These are phyloP conservation scores for Heliophila coronopifolia DNA, from an alignment of 441 rosid genomes.

Conservation along the genomic window DNA sequence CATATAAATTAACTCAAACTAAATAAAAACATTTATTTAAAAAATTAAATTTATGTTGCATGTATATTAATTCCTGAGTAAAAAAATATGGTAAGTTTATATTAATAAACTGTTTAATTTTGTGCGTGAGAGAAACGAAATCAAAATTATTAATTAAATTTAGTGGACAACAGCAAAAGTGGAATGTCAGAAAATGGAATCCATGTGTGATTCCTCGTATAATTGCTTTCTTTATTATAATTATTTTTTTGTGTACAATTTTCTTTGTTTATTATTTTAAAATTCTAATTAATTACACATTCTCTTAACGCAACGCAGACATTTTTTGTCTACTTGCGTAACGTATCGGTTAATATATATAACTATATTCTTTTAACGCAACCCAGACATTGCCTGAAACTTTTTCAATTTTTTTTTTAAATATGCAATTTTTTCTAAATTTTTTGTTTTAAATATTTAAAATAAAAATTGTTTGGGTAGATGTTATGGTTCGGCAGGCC, in stretches of 20 bases:
- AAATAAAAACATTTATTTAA: no score
- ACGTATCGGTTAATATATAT: not conserved
- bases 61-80: no score
- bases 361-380: not conserved
- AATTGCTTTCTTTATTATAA: slow-evolving; percentile 7
- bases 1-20: no score
- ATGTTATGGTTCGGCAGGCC: no score
- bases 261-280: slow-evolving; percentile 1
- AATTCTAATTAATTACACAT: slow-evolving; percentile 7
- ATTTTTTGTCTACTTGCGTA: slow-evolving; percentile 9
- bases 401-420: no score
- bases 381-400: no score
- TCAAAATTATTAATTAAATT: not conserved
- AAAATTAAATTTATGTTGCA: no score
- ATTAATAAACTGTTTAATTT: no score
- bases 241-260: not conserved
- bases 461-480: no score
- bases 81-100: no score
- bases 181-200: slow-evolving; percentile 25
- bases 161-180: slow-evolving; percentile 21
- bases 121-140: slow-evolving; percentile 19
- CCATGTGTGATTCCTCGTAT: slow-evolving; percentile 28
- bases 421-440: no score
- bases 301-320: slow-evolving; percentile 8
- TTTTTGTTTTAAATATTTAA: no score